phyloP scores from a whole-genome alignment of 345 rosid genomes.

The Aethionema arabicum region DNA sequence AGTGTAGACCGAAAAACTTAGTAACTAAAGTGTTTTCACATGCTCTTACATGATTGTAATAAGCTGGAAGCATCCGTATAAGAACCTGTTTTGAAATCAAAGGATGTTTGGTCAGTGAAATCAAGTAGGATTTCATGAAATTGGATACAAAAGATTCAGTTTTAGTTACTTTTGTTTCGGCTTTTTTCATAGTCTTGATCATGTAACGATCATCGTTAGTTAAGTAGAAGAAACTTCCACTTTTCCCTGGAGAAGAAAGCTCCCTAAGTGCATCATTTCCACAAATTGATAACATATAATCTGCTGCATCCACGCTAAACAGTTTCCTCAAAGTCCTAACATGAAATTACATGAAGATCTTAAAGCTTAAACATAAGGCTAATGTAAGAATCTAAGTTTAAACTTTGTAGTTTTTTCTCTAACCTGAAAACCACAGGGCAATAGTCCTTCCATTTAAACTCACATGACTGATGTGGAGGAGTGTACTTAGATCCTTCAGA shows the following conservation, averaged over 20 bases:
- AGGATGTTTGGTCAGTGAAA: conserved; percentile 12
- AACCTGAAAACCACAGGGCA: conserved; percentile 98
- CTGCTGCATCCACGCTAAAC: conserved; percentile 90
- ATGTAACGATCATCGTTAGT: conserved; percentile 92
- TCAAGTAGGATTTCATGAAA: neutral
- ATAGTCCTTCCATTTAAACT: conserved; percentile 96
- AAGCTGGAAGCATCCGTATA: conserved; percentile 92
- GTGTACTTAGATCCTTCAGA: conserved; percentile 92
- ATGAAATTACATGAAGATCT: neutral
- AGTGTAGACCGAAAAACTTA: conserved; percentile 90
- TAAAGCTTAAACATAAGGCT: conserved; percentile 4
- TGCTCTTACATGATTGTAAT: conserved; percentile 87
- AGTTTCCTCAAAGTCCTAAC: conserved; percentile 88
- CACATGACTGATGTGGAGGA: conserved; percentile 90
- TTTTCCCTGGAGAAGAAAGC: conserved; percentile 97
- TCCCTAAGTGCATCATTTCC: conserved; percentile 96
- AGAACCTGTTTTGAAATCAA: conserved; percentile 56
- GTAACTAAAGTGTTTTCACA: conserved; percentile 92
- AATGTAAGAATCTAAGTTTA: neutral
- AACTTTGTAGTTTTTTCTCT: neutral
- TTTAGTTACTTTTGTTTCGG: conserved; percentile 78
- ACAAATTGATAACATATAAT: conserved; percentile 94
- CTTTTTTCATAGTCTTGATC: conserved; percentile 97
- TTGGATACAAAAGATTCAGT: neutral
- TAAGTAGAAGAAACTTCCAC: conserved; percentile 94